Evolutionary conservation across 192 early-diverging fungal species (phyloP), one percentile per base, ranked within the genome.

Genomic region (Podila clonocystis): DNA sequence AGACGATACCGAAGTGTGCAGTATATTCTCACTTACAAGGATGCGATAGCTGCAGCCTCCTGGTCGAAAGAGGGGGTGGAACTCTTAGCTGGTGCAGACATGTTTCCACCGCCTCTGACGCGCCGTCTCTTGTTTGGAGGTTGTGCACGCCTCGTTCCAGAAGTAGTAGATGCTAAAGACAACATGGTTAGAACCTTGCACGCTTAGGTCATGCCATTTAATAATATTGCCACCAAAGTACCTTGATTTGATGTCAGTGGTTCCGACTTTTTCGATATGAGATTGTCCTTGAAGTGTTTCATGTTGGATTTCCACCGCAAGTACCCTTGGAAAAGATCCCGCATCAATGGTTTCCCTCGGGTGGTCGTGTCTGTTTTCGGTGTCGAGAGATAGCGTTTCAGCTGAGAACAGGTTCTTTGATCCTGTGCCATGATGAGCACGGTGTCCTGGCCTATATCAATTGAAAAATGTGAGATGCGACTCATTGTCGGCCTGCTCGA

Each of bases 401-500:
- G 67, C 70, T 96, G 93, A 0, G 78, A 76, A 65, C 90, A 92
- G 9, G 88, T 85, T 24, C 92, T 74, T 48, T 89, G 84, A 45
- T 91, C 90, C 24, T 95, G 85, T 0, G 86, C 88, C 92, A 95
- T 93, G 41, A 95, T 87, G 50, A 95, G 67, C 3, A 95, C 83
- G 9, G 88, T 84, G 19, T 89, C 77, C 65, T 60, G 36, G 26
- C 67, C 69, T 50, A 57, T 8, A 45, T 17, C 12, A 12, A 17
- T 15, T 45, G 41, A 15, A 3, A 41, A 36, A 36, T 17, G 41
- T 2, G 15, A 13, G 11, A 45, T 45, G 15, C 11, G 15, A 15
- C 11, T 4, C 41, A 8, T 17, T 45, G 13, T 0, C 2, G 0
- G 41, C 4, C 13, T 8, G 11, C 17, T 45, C 8, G 13, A 45